A percentile compares a stretch with the other conserved stretches of the same genome.
Conservation (phyloP, 1,139 yeast species). For the Debaryomyces subglobosus region DNA sequence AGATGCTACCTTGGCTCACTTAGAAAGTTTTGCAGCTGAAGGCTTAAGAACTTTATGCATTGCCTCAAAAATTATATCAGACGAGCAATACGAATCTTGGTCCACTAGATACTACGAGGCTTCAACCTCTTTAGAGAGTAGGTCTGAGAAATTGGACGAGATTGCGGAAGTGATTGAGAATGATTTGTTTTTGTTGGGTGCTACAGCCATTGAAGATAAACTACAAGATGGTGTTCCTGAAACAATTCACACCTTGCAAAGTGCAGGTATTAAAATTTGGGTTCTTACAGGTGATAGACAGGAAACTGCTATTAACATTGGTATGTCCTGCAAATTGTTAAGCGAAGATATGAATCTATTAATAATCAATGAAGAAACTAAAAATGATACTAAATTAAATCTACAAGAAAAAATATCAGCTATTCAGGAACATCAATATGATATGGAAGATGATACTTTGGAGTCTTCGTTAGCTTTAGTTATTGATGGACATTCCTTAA, state of each 20-base stretch:
- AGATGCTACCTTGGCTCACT: conserved; percentile 78
- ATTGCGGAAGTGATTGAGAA: conserved; percentile 76
- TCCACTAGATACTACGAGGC: conserved; percentile 74
- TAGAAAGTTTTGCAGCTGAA: conserved; percentile 96
- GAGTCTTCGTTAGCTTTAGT: conserved; percentile 82
- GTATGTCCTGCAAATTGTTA: conserved; percentile 92
- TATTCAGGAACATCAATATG: conserved; percentile 66
- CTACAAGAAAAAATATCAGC: conserved; percentile 77
- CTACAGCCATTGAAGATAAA: conserved; percentile 98
- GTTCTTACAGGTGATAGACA: conserved; percentile 97
- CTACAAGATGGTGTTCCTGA: conserved; percentile 98
- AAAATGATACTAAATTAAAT: conserved; percentile 72
- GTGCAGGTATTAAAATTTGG: conserved; percentile 97
- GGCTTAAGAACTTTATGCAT: conserved; percentile 94
- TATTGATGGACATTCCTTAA: conserved; percentile 91
- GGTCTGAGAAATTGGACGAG: conserved; percentile 75
- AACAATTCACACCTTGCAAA: conserved; percentile 90
- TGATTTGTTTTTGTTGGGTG: conserved; percentile 82
- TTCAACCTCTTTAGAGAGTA: conserved; percentile 74
- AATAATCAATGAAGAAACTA: conserved; percentile 83
- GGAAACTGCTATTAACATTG: conserved; percentile 98
- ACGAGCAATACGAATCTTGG: conserved; percentile 72
- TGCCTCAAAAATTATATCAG: conserved; percentile 81
- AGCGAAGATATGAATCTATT: conserved; percentile 96
- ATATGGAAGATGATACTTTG: conserved; percentile 56